Conservation (phyloP, 1,284 basidiomycete genomes). For the Mrakiaceae sp. region DNA sequence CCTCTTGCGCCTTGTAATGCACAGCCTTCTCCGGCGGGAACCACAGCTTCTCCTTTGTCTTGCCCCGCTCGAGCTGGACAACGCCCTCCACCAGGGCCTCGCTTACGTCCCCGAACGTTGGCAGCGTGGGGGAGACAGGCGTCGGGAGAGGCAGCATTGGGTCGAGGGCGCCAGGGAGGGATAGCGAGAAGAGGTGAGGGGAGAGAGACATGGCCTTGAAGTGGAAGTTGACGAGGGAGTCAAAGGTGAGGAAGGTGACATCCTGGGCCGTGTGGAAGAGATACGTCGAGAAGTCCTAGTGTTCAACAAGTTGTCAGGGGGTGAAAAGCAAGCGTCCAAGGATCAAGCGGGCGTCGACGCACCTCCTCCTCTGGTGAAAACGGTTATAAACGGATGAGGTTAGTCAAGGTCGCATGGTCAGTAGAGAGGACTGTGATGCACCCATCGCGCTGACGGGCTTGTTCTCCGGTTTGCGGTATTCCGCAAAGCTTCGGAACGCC, state of each 20-base stretch:
- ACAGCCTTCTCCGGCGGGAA: constrained; percentile 6
- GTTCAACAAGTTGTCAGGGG: not conserved
- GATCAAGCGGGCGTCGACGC: too few species aligned
- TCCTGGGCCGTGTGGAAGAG: constrained; percentile 4
- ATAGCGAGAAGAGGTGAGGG: not conserved
- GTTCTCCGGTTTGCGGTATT: not conserved
- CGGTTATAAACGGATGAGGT: too few species aligned
- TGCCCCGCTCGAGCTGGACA: not conserved
- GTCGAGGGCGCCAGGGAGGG: not conserved
- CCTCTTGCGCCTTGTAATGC: not conserved
- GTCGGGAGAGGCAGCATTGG: not conserved
- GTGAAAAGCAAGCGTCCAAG: too few species aligned
- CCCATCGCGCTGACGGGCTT: constrained; percentile 6
- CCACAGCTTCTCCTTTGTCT: constrained; percentile 3
- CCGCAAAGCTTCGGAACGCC: not conserved
- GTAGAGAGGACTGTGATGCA: not conserved
- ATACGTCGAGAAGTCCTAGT: constrained; percentile 11
- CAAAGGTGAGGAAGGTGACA: constrained; percentile 12
- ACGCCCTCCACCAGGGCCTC: not conserved
- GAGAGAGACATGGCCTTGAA: constrained; percentile 4
- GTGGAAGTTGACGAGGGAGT: constrained; percentile 3
- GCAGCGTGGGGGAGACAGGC: not conserved
- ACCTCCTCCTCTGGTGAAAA: too few species aligned
- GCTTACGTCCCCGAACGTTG: not conserved
- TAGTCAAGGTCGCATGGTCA: not conserved